Evolutionary conservation across 2,329 filamentous ascomycete genomes (phyloP).

Genomic region (Phialophora tarda): DNA sequence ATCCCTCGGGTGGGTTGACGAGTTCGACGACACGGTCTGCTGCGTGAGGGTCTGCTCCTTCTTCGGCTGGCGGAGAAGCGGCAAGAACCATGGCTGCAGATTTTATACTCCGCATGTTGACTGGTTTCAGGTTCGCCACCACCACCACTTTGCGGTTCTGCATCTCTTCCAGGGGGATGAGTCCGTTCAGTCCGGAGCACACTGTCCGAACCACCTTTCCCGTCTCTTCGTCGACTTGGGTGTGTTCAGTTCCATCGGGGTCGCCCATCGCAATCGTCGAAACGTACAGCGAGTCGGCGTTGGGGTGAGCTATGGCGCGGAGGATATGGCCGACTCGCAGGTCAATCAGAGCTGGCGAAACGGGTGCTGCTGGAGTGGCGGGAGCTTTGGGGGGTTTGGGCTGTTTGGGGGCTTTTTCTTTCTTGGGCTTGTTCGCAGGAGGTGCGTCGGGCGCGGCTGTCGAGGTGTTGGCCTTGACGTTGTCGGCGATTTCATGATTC

Average conservation of each 20-base stretch:
- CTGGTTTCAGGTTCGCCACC: constrained; percentile 97
- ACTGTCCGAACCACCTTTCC: constrained; percentile 92
- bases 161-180: constrained; percentile 93
- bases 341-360: constrained; percentile 86
- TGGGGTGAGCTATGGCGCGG: constrained; percentile 92
- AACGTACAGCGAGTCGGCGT: constrained; percentile 94
- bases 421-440: constrained; percentile 57
- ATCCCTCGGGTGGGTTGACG: constrained; percentile 77
- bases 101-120: constrained; percentile 94
- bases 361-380: constrained; percentile 71
- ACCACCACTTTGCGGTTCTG: constrained; percentile 93
- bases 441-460: constrained; percentile 28
- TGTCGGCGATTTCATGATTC: constrained; percentile 43
- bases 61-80: constrained; percentile 75
- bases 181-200: constrained; percentile 93
- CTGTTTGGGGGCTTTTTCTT: constrained; percentile 86
- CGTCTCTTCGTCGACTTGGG: constrained; percentile 75
- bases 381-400: constrained; percentile 78
- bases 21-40: constrained; percentile 79
- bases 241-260: constrained; percentile 82
- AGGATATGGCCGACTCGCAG: constrained; percentile 96
- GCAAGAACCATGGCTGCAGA: constrained; percentile 90
- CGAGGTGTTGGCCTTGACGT: constrained; percentile 36
- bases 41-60: constrained; percentile 84
- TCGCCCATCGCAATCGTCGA: constrained; percentile 96